These are phyloP conservation scores for Cucumis hystrix DNA, from an alignment of 306 rosid species.

Conservation along the genomic window DNA sequence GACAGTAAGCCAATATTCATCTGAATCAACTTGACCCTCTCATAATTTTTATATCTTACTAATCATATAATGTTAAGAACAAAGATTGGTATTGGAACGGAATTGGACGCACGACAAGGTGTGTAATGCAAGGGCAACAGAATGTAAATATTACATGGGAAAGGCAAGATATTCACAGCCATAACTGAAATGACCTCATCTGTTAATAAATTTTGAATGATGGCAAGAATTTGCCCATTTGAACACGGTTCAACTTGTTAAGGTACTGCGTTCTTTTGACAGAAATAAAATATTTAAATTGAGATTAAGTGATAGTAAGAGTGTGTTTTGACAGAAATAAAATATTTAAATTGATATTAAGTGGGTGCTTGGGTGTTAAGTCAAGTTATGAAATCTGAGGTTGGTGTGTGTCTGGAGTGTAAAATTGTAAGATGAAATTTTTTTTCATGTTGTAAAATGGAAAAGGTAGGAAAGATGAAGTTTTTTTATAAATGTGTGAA, in stretches of 20 bases:
- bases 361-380: too few species aligned
- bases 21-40: not conserved
- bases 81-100: not conserved
- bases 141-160: not conserved
- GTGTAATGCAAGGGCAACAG: not conserved
- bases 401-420: too few species aligned
- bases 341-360: too few species aligned
- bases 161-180: not conserved
- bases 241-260: not conserved
- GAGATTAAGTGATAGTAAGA: too few species aligned
- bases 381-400: too few species aligned
- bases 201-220: not conserved
- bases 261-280: too few species aligned
- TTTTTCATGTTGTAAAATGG: too few species aligned
- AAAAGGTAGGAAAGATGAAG: too few species aligned
- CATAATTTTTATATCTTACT: not conserved
- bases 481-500: too few species aligned
- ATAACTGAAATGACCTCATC: not conserved
- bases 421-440: too few species aligned
- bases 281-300: too few species aligned
- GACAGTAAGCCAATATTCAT: not conserved
- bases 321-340: too few species aligned
- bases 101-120: not conserved
- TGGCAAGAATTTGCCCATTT: not conserved
- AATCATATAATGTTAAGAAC: not conserved